Base-by-base conservation (phyloP, 2,329 filamentous ascomycete genomes). In the Periconia sp. region DNA sequence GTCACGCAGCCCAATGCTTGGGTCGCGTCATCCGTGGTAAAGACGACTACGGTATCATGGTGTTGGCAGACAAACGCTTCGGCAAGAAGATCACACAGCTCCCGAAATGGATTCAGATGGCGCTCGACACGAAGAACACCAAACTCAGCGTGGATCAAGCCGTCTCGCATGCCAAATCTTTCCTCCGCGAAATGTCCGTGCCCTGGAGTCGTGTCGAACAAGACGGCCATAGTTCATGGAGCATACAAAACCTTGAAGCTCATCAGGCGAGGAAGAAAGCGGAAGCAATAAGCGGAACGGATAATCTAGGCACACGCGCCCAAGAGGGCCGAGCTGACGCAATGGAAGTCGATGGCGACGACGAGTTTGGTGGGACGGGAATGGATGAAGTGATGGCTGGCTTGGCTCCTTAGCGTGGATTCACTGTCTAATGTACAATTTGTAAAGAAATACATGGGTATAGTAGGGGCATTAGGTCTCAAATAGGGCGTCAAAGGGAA, bases 31-130 rank as follows among this genome's bases (percentile, higher is more conserved):
- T 99, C 50, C 82, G 94, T 59, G 94, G 94, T 17, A 99, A 99
- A 70, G 95, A 99, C 65, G 94, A 99, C 71, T 99, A 99, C 70
- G 94, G 94, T n/a, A 89, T 99, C 76, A 99, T 99, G 94, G 92
- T 99, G 4, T 79, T 99, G 19, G 94, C 95, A 2, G 94, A 99
- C 69, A 86, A 89, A 29, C 84, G 94, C 13, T 99, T 96, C 70
- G 86, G 90, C 66, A 95, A 94, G 75, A 97, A 97, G 73, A 81
- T 91, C 25, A 79, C 72, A 3, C 95, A 99, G 72, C 78, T 99
- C 19, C 94, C 94, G 9, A 96, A 96, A 67, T 99, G 94, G 94
- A 99, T 99, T 63, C 88, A 86, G 51, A 88, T 95, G 65, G 91
- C 88, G 3, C 79, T 99, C 47, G 77, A 88, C 22, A 91, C 96